Percentiles rank a stretch among this genome's conserved stretches.
phyloP scores from a whole-genome alignment of 495 filamentous ascomycete species.

The Hypoxylon rickii region DNA sequence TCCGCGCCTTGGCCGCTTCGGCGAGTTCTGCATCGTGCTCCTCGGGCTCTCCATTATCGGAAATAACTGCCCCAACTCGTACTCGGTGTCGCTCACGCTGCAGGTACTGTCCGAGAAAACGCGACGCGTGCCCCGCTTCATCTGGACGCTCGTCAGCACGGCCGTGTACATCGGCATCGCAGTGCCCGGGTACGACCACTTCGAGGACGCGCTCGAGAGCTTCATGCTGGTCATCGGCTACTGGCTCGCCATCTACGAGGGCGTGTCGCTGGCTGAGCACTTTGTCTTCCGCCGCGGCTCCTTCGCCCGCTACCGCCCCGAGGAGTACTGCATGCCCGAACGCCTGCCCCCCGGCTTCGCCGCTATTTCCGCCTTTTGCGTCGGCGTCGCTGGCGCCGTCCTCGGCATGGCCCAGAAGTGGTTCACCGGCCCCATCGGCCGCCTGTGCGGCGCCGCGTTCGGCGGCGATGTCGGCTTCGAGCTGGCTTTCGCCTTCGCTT shows the following conservation, averaged over 20 bases:
- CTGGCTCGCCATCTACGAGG: slow-evolving; percentile 84
- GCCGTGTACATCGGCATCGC: slow-evolving; percentile 73
- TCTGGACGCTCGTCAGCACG: slow-evolving; percentile 74
- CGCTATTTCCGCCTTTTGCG: slow-evolving; percentile 66
- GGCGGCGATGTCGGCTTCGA: slow-evolving; percentile 82
- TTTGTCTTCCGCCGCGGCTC: slow-evolving; percentile 71
- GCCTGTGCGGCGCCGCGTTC: slow-evolving; percentile 59
- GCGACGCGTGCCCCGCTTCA: slow-evolving; percentile 72
- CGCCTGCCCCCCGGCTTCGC: slow-evolving; percentile 74
- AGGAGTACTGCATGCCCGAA: slow-evolving; percentile 61
- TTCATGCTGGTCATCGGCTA: slow-evolving; percentile 83
- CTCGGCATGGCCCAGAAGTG: slow-evolving; percentile 79
- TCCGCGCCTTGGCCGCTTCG: slow-evolving; percentile 71
- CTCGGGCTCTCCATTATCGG: slow-evolving; percentile 80
- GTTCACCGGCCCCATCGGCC: slow-evolving; percentile 74
- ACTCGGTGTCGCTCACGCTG: slow-evolving; percentile 76
- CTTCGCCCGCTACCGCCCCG: slow-evolving; percentile 63
- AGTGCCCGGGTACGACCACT: slow-evolving; percentile 77
- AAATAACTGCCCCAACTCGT: slow-evolving; percentile 90
- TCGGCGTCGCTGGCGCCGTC: slow-evolving; percentile 73
- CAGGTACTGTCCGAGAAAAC: slow-evolving; percentile 70
- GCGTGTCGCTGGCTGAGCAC: slow-evolving; percentile 73
- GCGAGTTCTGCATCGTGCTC: slow-evolving; percentile 81
- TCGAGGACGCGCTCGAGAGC: slow-evolving; percentile 71
- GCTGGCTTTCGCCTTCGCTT: slow-evolving; percentile 63